Percentiles rank a stretch among this genome's conserved stretches.
These are phyloP conservation scores for Rhodotorula paludigena DNA, from an alignment of 768 basidiomycete species.

Conservation along the genomic window DNA sequence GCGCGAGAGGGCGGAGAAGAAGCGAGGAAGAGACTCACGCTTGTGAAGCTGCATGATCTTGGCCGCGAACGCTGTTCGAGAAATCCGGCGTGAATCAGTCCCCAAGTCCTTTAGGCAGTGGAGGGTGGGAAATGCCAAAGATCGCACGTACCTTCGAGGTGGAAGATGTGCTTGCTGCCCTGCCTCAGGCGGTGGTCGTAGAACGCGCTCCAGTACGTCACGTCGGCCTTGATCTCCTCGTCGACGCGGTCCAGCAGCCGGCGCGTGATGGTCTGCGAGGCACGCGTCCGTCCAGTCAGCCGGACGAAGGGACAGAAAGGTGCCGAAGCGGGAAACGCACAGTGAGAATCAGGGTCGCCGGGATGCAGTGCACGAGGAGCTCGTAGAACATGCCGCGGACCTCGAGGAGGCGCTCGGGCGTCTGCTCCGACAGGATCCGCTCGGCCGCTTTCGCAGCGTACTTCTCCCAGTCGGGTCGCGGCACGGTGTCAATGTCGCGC, in stretches of 20 bases:
- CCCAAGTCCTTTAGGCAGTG: fast-evolving
- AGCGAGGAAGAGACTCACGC: constrained; percentile 4
- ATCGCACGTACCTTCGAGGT: constrained; percentile 66
- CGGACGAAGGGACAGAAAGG: neutral
- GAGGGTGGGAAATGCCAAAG: too few species aligned
- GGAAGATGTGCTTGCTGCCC: constrained; percentile 89
- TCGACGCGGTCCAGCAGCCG: constrained; percentile 81
- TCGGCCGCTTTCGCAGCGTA: constrained; percentile 91
- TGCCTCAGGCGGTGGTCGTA: constrained; percentile 96
- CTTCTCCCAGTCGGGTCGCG: constrained; percentile 99
- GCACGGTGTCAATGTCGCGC: constrained; percentile 38
- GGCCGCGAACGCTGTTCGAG: constrained; percentile 71
- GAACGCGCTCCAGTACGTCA: constrained; percentile 97
- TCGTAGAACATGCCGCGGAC: constrained; percentile 92
- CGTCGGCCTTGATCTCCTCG: constrained; percentile 80
- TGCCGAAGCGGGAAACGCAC: constrained; percentile 50
- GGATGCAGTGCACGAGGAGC: constrained; percentile 92
- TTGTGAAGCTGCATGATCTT: constrained; percentile 71
- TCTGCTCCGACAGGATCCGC: constrained; percentile 81
- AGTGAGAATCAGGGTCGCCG: constrained; percentile 84
- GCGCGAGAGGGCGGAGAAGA: too few species aligned
- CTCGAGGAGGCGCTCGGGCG: constrained; percentile 81
- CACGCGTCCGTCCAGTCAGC: neutral
- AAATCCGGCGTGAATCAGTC: neutral
- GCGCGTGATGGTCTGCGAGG: constrained; percentile 75